A percentile compares a stretch with the other conserved stretches of the same genome.
These are phyloP conservation scores for Oryza coarctata DNA, from an alignment of 176 grass and related monocot species.

Conservation along the genomic window DNA sequence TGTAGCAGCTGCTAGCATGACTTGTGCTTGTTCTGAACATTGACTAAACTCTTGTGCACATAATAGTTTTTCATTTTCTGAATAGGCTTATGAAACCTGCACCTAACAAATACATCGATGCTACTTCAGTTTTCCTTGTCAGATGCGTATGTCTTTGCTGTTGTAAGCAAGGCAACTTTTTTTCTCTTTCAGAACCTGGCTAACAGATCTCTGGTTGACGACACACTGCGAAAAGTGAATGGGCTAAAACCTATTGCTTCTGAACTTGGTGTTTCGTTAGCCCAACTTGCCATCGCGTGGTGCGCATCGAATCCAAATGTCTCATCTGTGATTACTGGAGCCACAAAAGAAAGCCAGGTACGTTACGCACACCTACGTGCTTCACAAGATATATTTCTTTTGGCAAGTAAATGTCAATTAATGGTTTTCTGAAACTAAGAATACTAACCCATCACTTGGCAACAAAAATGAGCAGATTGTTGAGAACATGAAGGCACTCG, in stretches of 20 bases:
- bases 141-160: background rate
- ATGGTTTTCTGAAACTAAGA: background rate
- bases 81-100: background rate
- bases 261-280: constrained; percentile 72
- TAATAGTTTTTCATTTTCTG: background rate
- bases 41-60: background rate
- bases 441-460: background rate
- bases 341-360: constrained; percentile 99
- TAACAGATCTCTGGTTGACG: constrained; percentile 76
- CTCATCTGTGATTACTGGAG: constrained; percentile 95
- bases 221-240: constrained; percentile 83
- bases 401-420: background rate
- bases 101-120: background rate
- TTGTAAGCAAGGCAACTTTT: background rate
- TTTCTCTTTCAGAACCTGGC: constrained; percentile 76
- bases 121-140: background rate
- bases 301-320: constrained; percentile 93
- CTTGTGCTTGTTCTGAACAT: background rate
- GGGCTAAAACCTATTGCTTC: constrained; percentile 82
- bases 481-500: constrained; percentile 97
- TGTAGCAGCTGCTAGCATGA: background rate
- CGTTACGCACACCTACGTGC: background rate
- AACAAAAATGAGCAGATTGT: constrained; percentile 53
- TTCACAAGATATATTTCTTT: background rate
- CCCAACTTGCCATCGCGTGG: constrained; percentile 94